Conservation (phyloP, 2,329 filamentous ascomycete genomes). For the Aspergillus quadrilineatus region DNA sequence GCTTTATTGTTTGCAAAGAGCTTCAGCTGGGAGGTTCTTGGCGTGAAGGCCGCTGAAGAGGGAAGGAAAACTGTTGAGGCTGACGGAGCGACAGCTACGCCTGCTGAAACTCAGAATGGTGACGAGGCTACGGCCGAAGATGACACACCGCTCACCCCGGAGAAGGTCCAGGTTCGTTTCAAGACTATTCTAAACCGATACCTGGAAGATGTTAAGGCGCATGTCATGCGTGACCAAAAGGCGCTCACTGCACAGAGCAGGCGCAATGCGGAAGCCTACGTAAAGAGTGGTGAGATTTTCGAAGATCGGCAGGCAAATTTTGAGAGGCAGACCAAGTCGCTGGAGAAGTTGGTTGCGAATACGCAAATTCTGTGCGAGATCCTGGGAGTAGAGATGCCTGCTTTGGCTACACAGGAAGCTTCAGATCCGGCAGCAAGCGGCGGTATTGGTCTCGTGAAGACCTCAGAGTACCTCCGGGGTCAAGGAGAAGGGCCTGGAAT, state of each 20-base stretch:
- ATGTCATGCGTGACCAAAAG: slow-evolving; percentile 89
- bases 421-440: slow-evolving; percentile 65
- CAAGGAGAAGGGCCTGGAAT: slow-evolving; percentile 90
- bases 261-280: slow-evolving; percentile 95
- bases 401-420: slow-evolving; percentile 80
- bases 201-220: slow-evolving; percentile 86
- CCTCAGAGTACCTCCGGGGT: slow-evolving; percentile 86
- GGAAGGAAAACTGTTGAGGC: slow-evolving; percentile 82
- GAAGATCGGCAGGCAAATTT: slow-evolving; percentile 95
- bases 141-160: slow-evolving; percentile 71
- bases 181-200: slow-evolving; percentile 81
- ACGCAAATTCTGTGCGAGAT: slow-evolving; percentile 88
- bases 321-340: slow-evolving; percentile 86
- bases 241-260: slow-evolving; percentile 81
- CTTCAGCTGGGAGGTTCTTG: slow-evolving; percentile 93
- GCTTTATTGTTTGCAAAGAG: slow-evolving; percentile 95
- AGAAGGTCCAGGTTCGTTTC: slow-evolving; percentile 81
- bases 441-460: slow-evolving; percentile 89
- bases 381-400: slow-evolving; percentile 88
- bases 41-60: slow-evolving; percentile 70
- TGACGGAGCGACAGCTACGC: slow-evolving; percentile 63
- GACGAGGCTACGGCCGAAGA: slow-evolving; percentile 53
- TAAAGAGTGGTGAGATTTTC: slow-evolving; percentile 97
- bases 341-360: slow-evolving; percentile 86
- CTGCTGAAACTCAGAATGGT: slow-evolving; percentile 49